Conservation (phyloP, 345 rosid species). For the Aethionema arabicum region DNA sequence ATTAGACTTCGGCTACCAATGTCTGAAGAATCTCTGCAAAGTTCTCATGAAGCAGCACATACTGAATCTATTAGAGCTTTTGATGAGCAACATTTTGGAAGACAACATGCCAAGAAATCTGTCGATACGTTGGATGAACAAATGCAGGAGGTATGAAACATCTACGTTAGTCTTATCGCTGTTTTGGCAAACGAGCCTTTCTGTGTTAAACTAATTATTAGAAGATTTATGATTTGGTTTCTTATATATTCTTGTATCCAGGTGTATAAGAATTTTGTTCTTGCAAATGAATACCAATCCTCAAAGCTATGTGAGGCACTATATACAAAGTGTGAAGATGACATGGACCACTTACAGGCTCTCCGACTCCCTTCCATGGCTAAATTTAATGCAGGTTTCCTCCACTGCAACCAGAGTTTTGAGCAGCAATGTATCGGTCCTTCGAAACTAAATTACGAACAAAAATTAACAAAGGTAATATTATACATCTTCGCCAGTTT, state of each 20-base stretch:
- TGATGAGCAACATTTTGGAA: slow-evolving; percentile 93
- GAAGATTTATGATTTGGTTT: not conserved
- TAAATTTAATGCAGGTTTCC: slow-evolving; percentile 92
- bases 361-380: slow-evolving; percentile 99
- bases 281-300: slow-evolving; percentile 80
- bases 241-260: slow-evolving; percentile 36
- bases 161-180: not conserved
- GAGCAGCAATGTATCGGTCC: slow-evolving; percentile 87
- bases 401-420: slow-evolving; percentile 88
- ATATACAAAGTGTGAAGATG: slow-evolving; percentile 85
- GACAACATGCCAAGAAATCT: slow-evolving; percentile 85
- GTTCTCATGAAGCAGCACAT: slow-evolving; percentile 62
- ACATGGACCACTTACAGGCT: slow-evolving; percentile 96
- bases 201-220: not conserved
- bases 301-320: slow-evolving; percentile 84
- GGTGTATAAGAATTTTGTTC: slow-evolving; percentile 63
- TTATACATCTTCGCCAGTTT: not conserved
- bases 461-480: slow-evolving; percentile 81
- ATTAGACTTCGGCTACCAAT: slow-evolving; percentile 63
- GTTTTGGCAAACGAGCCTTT: not conserved
- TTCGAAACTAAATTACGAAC: slow-evolving; percentile 74
- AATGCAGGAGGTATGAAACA: slow-evolving; percentile 66
- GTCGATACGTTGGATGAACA: slow-evolving; percentile 74
- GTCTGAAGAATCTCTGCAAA: slow-evolving; percentile 60
- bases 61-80: slow-evolving; percentile 61